These are phyloP conservation scores for Diaporthe citriasiana DNA, from an alignment of 2,329 filamentous ascomycete genomes.

Conservation along the genomic window DNA sequence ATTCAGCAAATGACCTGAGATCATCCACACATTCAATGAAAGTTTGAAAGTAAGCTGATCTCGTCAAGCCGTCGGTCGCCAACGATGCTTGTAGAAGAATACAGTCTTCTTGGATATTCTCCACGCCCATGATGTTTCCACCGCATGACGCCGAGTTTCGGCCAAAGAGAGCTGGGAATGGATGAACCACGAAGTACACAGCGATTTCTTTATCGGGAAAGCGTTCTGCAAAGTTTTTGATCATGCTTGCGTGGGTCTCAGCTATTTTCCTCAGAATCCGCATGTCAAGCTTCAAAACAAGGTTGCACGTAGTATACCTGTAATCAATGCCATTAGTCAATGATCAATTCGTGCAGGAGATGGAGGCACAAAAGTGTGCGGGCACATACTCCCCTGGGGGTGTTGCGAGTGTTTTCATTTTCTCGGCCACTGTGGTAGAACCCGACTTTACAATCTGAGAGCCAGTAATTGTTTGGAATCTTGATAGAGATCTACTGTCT, in stretches of 20 bases:
- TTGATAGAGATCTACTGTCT: background rate
- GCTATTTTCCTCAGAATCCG: background rate
- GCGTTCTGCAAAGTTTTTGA: background rate
- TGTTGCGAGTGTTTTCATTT: background rate
- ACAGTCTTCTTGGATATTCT: background rate
- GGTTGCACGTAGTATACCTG: background rate
- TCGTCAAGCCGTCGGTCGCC: background rate
- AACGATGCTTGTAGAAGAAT: background rate
- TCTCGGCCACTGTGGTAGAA: background rate
- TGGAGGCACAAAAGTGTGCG: fast-evolving
- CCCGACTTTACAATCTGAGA: background rate
- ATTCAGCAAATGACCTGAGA: background rate
- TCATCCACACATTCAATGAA: background rate
- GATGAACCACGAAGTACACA: background rate
- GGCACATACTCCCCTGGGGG: slow-evolving; percentile 9
- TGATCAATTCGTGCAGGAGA: background rate
- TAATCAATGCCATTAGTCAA: background rate
- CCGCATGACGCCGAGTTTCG: background rate
- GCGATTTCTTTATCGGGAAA: background rate
- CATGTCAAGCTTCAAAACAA: slow-evolving; percentile 9
- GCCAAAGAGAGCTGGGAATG: background rate
- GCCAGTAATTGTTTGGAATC: background rate
- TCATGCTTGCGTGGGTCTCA: background rate
- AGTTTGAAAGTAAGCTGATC: background rate
- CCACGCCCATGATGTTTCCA: background rate